phyloP scores from a whole-genome alignment of 1,139 yeast species.

The Geotrichum carabidarum region DNA sequence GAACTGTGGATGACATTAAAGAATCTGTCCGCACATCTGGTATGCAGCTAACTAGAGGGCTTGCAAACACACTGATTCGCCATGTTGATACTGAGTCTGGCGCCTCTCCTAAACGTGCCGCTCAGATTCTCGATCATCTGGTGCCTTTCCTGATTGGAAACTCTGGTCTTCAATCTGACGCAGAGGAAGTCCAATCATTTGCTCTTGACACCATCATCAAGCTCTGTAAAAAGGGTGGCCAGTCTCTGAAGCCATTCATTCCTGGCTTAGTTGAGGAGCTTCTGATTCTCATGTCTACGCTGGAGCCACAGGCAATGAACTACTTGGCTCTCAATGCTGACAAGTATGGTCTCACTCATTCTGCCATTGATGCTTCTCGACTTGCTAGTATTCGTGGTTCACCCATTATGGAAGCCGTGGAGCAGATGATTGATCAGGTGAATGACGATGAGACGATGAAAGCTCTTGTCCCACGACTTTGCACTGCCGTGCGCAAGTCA shows the following conservation, averaged over 20 bases:
- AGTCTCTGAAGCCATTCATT: constrained; percentile 60
- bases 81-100: constrained; percentile 46
- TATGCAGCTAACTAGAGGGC: constrained; percentile 55
- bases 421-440: constrained; percentile 51
- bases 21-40: constrained; percentile 90
- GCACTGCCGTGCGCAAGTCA: constrained; percentile 53
- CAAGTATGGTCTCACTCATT: constrained; percentile 68
- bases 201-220: constrained; percentile 69
- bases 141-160: constrained; percentile 77
- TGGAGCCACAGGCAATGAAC: constrained; percentile 88
- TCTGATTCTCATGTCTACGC: constrained; percentile 67
- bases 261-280: constrained; percentile 67
- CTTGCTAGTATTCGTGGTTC: constrained; percentile 69
- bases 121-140: constrained; percentile 52
- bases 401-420: constrained; percentile 87
- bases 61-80: constrained; percentile 60
- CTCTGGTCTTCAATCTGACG: constrained; percentile 76
- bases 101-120: constrained; percentile 43
- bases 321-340: constrained; percentile 84
- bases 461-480: constrained; percentile 47
- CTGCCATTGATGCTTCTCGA: constrained; percentile 73
- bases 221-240: constrained; percentile 59
- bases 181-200: constrained; percentile 76
- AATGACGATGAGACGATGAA: constrained; percentile 44
- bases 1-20: constrained; percentile 89